Evolutionary conservation across 331 rosid genomes (phyloP).

Genomic region (Rhamnella rubrinervis): DNA sequence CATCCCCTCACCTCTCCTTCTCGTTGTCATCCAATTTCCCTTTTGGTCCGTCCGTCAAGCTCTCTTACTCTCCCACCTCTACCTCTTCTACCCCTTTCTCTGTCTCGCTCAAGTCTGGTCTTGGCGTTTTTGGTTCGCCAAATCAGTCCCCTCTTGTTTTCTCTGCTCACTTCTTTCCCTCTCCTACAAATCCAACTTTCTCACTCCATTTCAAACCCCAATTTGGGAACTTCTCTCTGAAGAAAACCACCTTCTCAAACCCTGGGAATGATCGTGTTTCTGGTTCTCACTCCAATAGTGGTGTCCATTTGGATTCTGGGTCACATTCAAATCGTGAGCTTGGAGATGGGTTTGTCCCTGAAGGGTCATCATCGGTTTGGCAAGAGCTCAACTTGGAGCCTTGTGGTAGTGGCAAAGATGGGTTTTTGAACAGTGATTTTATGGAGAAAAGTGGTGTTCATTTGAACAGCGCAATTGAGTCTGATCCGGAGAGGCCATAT

Average conservation of each 20-base stretch:
- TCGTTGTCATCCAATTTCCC: slow-evolving; percentile 71
- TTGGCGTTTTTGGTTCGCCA: slow-evolving; percentile 78
- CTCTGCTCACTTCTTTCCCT: slow-evolving; percentile 55
- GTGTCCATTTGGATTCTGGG: slow-evolving; percentile 20
- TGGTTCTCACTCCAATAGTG: slow-evolving; percentile 19
- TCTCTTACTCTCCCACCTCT: slow-evolving; percentile 61
- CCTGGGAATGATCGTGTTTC: slow-evolving; percentile 27
- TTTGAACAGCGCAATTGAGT: slow-evolving; percentile 22
- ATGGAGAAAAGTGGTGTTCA: slow-evolving; percentile 18
- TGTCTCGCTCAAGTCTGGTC: slow-evolving; percentile 81
- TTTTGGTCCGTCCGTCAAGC: slow-evolving; percentile 62
- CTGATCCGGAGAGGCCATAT: slow-evolving; percentile 28
- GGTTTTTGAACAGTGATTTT: slow-evolving; percentile 1
- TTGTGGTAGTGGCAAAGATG: slow-evolving; percentile 21
- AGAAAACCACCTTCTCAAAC: slow-evolving; percentile 53
- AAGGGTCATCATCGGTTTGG: slow-evolving; percentile 56
- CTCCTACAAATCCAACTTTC: slow-evolving; percentile 61
- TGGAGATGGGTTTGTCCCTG: slow-evolving; percentile 37
- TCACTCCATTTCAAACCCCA: slow-evolving; percentile 81
- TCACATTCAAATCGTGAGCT: slow-evolving; percentile 22
- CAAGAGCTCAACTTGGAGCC: slow-evolving; percentile 76
- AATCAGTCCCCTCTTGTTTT: slow-evolving; percentile 72
- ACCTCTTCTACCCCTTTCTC: slow-evolving; percentile 49
- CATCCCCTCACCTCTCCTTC: slow-evolving; percentile 58
- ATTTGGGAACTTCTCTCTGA: slow-evolving; percentile 67